phyloP scores from a whole-genome alignment of 805 yeast species.

The Lipomyces yamanashiensis region DNA sequence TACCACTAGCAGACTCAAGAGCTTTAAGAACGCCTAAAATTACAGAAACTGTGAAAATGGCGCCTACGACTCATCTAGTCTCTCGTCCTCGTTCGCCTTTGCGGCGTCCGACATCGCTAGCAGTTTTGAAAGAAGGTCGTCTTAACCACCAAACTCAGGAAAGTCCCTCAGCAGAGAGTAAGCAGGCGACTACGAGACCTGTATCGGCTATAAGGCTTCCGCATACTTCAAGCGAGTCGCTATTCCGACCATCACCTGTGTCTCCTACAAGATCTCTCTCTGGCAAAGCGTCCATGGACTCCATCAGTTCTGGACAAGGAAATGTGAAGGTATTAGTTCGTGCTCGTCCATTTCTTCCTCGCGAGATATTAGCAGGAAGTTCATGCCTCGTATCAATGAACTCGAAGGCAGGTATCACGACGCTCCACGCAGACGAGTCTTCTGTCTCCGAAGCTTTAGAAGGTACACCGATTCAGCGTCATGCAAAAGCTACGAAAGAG shows the following conservation, averaged over 20 bases:
- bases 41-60: not conserved
- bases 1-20: not conserved
- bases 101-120: slow-evolving; percentile 23
- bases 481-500: slow-evolving; percentile 39
- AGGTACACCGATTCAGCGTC: slow-evolving; percentile 28
- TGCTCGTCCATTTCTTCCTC: slow-evolving; percentile 35
- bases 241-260: not conserved
- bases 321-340: slow-evolving; percentile 37
- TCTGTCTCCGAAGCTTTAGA: not conserved
- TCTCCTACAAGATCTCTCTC: slow-evolving; percentile 7
- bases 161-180: not conserved
- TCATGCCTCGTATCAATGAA: slow-evolving; percentile 28
- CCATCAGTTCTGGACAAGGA: slow-evolving; percentile 22
- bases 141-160: not conserved
- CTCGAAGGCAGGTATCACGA: slow-evolving; percentile 21
- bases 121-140: slow-evolving; percentile 2
- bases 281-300: slow-evolving; percentile 12
- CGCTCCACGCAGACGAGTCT: slow-evolving; percentile 19
- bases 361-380: slow-evolving; percentile 26
- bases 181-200: not conserved
- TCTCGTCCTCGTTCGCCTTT: slow-evolving; percentile 35
- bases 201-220: not conserved
- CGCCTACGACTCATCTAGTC: slow-evolving; percentile 10
- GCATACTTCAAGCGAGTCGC: not conserved
- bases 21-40: not conserved